phyloP scores from a whole-genome alignment of 495 filamentous ascomycete species.

The Usnea hakonensis region DNA sequence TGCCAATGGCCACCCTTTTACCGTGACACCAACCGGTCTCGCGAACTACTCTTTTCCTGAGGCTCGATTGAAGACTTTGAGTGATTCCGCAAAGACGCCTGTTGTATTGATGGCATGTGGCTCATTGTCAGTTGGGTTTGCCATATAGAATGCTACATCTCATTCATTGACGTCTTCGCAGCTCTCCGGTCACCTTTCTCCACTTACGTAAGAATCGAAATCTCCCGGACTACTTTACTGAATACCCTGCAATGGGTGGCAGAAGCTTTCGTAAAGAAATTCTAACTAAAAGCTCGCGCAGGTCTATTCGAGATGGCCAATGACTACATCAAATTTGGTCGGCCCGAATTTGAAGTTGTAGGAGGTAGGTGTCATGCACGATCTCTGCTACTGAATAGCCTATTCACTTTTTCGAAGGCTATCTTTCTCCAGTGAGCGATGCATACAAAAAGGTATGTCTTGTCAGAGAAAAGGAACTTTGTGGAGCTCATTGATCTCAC shows the following conservation, averaged over 20 bases:
- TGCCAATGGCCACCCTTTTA: slow-evolving; percentile 3
- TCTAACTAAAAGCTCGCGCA: not conserved
- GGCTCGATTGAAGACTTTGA: slow-evolving; percentile 59
- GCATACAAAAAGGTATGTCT: slow-evolving; percentile 44
- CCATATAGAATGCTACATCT: slow-evolving; percentile 52
- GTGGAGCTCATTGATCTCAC: not conserved
- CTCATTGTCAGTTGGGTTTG: slow-evolving; percentile 75
- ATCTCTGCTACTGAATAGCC: not conserved
- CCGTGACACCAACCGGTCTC: slow-evolving; percentile 27
- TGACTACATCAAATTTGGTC: slow-evolving; percentile 18
- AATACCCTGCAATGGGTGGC: not conserved
- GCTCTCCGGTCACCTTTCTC: slow-evolving; percentile 12
- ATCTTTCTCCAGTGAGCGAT: slow-evolving; percentile 19
- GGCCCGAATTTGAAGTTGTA: slow-evolving; percentile 28
- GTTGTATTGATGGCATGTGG: slow-evolving; percentile 84
- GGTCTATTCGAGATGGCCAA: slow-evolving; percentile 40
- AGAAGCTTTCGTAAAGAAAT: not conserved
- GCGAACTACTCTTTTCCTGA: slow-evolving; percentile 67
- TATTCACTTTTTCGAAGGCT: not conserved
- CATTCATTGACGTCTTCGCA: not conserved
- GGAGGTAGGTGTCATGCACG: not conserved
- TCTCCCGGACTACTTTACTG: not conserved
- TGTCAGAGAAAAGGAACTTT: not conserved
- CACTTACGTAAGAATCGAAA: slow-evolving; percentile 2
- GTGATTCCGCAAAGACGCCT: slow-evolving; percentile 61